Evolutionary conservation across 2,329 filamentous ascomycete species (phyloP).

Genomic region (Hirsutella thompsonii): DNA sequence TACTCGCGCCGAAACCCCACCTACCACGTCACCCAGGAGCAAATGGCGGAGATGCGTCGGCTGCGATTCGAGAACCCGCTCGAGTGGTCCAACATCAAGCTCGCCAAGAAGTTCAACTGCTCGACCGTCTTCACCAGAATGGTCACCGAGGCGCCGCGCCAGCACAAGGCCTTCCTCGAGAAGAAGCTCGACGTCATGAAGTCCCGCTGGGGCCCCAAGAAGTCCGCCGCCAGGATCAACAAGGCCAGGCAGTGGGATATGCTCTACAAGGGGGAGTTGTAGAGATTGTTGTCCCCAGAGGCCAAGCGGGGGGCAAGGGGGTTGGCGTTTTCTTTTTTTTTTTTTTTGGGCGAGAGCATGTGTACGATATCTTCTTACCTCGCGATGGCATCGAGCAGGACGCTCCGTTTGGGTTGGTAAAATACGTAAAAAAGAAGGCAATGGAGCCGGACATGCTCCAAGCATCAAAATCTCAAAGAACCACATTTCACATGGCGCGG

Average conservation of each 20-base stretch:
- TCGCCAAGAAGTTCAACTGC: constrained; percentile 44
- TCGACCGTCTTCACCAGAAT: constrained; percentile 44
- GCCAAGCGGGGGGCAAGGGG: neutral
- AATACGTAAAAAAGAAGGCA: too few relatives aligned
- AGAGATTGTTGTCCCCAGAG: constrained; percentile 7
- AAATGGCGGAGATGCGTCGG: constrained; percentile 47
- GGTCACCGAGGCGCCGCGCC: constrained; percentile 34
- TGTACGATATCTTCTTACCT: neutral
- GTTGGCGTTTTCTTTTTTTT: neutral
- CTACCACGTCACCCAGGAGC: constrained; percentile 39
- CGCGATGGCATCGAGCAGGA: neutral
- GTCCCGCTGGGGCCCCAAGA: constrained; percentile 44
- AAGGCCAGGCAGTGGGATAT: constrained; percentile 44
- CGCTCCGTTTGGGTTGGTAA: neutral
- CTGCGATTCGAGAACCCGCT: constrained; percentile 40
- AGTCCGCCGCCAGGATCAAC: constrained; percentile 37
- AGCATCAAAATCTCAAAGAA: too few relatives aligned
- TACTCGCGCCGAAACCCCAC: constrained; percentile 22
- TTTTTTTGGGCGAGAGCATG: neutral
- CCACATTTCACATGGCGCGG: too few relatives aligned
- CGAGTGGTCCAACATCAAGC: constrained; percentile 38
- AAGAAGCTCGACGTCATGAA: constrained; percentile 33
- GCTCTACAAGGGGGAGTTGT: constrained; percentile 39
- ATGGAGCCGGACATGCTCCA: too few relatives aligned
- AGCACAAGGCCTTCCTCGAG: constrained; percentile 33